These are phyloP conservation scores for Prunus davidiana DNA, from an alignment of 306 rosid species.

Conservation along the genomic window DNA sequence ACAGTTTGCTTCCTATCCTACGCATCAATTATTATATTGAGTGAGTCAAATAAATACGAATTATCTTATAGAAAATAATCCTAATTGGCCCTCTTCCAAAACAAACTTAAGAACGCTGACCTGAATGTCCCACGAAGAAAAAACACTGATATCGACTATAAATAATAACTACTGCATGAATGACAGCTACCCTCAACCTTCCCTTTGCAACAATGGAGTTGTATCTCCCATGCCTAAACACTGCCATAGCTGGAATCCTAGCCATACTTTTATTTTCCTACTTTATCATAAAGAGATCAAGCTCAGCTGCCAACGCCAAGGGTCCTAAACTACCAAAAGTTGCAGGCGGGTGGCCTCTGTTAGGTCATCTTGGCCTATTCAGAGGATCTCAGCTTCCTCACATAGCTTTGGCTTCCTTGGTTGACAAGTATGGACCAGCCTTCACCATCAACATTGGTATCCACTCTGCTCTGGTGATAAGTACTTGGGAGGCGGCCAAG, in stretches of 20 bases:
- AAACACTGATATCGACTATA: background rate
- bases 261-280: slow-evolving; percentile 20
- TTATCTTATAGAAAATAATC: no score
- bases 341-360: slow-evolving; percentile 61
- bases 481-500: slow-evolving; percentile 34
- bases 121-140: no score
- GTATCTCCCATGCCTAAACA: background rate
- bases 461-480: slow-evolving; percentile 28
- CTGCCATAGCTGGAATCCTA: background rate
- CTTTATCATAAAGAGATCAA: background rate
- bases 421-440: slow-evolving; percentile 37
- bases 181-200: background rate
- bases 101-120: no score
- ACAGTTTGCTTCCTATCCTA: background rate
- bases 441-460: slow-evolving; percentile 33
- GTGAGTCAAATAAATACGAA: background rate
- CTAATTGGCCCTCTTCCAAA: no score
- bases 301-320: background rate
- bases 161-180: background rate
- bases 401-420: slow-evolving; percentile 40
- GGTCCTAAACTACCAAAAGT: slow-evolving; percentile 37
- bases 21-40: background rate
- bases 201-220: slow-evolving; percentile 1
- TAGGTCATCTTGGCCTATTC: slow-evolving; percentile 58
- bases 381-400: slow-evolving; percentile 33